Evolutionary conservation across 768 basidiomycete genomes (phyloP).

Genomic region (Auriscalpium microsporum): DNA sequence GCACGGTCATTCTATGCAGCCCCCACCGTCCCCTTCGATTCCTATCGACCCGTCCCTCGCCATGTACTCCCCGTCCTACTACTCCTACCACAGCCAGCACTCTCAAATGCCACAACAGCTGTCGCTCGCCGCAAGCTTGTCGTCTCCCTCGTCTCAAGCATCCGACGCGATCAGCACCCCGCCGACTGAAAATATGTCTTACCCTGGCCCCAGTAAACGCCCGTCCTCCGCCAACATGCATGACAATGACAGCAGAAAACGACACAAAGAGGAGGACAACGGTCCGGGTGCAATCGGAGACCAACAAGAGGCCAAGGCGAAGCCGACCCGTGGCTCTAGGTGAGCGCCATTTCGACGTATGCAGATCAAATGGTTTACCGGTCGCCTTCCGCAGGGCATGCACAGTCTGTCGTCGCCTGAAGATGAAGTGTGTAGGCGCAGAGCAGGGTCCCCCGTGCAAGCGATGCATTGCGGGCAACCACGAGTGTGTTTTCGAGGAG

Average conservation of each 20-base stretch:
- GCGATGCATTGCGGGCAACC: slow-evolving; percentile 66
- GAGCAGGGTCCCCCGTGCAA: slow-evolving; percentile 91
- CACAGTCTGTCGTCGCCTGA: slow-evolving; percentile 83
- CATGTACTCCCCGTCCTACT: slow-evolving; percentile 54
- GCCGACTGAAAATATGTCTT: slow-evolving; percentile 50
- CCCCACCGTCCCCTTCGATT: slow-evolving; percentile 50
- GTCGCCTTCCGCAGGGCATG: slow-evolving; percentile 55
- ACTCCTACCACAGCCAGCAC: slow-evolving; percentile 41
- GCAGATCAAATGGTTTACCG: neutral
- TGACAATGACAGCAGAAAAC: slow-evolving; percentile 32
- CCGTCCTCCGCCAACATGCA: slow-evolving; percentile 30
- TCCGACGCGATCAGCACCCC: slow-evolving; percentile 73
- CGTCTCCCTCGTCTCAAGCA: slow-evolving; percentile 74
- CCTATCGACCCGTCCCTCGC: slow-evolving; percentile 69
- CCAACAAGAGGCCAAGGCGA: slow-evolving; percentile 55
- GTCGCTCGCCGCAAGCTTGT: slow-evolving; percentile 48
- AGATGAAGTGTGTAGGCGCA: slow-evolving; percentile 90
- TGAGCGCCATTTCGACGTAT: slow-evolving; percentile 18
- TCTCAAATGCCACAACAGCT: slow-evolving; percentile 42
- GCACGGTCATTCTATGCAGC: slow-evolving; percentile 35
- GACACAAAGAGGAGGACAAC: slow-evolving; percentile 47
- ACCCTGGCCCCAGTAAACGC: slow-evolving; percentile 27
- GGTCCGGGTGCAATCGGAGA: slow-evolving; percentile 42
- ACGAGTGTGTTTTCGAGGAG: slow-evolving; percentile 96
- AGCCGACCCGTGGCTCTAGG: slow-evolving; percentile 83